Evolutionary conservation across 371 early-diverging fungal genomes (phyloP), one percentile per base, ranked within the genome.

Genomic region (Batrachochytrium dendrobatidis): DNA sequence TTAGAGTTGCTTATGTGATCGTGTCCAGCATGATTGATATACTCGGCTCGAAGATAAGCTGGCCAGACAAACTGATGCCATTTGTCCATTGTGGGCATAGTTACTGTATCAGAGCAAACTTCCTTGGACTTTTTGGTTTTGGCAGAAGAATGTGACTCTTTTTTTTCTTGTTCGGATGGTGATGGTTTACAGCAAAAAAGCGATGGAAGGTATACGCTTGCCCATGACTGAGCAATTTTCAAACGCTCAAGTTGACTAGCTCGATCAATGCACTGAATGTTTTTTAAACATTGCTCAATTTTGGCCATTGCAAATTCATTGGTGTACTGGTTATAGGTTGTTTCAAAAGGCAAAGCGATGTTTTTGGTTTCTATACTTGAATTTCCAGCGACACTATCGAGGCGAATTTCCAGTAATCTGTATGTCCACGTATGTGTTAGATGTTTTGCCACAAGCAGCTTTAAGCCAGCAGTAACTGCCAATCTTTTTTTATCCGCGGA

Each of bases 391-490:
- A 15, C 15, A 20, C 39, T 39, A 20, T 39, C 39, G 49, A 48
- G 24, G 6, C 8, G 8, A 8, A 12, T 6, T 24, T 29, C n/a
- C 24, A 51, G 7, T 2, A 12, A 17, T n/a, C 3, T 28, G 51
- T 12, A 51, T 22, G 51, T 24, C 51, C 51, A 51, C 3, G 51
- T 51, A n/a, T 51, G n/a, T 51, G 51, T 51, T 7, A 51, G n/a
- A 24, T 51, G 51, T 32, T 51, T 51, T 24, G 51, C 3, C 4
- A 32, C 28, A 30, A 51, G 25, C 7, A 51, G 4, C 25, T 51
- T 51, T 6, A 3, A 7, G 28, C 30, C 51, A 4, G 32, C 32
- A 6, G 28, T 3, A 22, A 51, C 12, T 22, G 51, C 51, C 10
- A 30, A 28, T 3, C 6, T 4, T 32, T 51, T 51, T 4, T 22